Base-by-base conservation (phyloP, 805 yeast species). In the Metschnikowia corniflorae region DNA sequence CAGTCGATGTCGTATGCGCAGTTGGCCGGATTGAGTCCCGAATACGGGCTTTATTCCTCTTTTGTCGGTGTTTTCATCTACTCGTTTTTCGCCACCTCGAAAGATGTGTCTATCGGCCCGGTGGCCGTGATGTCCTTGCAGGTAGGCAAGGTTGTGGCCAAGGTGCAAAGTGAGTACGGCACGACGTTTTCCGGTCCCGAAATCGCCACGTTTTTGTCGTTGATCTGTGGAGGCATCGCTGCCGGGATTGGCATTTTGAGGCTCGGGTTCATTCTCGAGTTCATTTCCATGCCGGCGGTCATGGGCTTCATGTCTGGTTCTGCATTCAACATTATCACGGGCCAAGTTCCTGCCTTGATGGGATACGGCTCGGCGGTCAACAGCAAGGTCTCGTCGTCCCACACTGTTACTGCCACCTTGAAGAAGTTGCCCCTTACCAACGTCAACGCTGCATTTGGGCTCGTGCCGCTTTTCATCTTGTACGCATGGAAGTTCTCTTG, bases 261-360 rank as follows among this genome's bases (percentile, higher is more conserved):
- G 52, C 67, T 89, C 16, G 97, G 97, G 0, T 89, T 89, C 64
- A 70, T 89, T 35, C 78, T 89, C 29, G 97, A 89, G 60, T 78
- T 84, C 56, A 87, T 89, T 52, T 86, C 96, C 3, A 70, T 82
- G 54, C 96, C 96, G 30, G 94, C 96, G 1, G 95, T 89, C 27
- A 71, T 87, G 63, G 97, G 97, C 0, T 89, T 88, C 68, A 89
- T 89, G 91, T 75, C 91, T 22, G 97, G 97, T 35, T 88, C 96
- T 4, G 96, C 97, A 2, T 74, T 89, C 52, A 80, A 71, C 52
- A 89, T 89, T 55, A 70, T 82, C 23, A 61, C 70, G 42, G 97
- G 97, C 16, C 97, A 89, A 65, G 80, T 89, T 6, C 95, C 97
- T 4, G 82, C 71, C 4, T 70, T 89, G 41, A 72, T 89, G 84